phyloP scores from a whole-genome alignment of 1,284 basidiomycete genomes.

The Pyrrhoderma noxium region DNA sequence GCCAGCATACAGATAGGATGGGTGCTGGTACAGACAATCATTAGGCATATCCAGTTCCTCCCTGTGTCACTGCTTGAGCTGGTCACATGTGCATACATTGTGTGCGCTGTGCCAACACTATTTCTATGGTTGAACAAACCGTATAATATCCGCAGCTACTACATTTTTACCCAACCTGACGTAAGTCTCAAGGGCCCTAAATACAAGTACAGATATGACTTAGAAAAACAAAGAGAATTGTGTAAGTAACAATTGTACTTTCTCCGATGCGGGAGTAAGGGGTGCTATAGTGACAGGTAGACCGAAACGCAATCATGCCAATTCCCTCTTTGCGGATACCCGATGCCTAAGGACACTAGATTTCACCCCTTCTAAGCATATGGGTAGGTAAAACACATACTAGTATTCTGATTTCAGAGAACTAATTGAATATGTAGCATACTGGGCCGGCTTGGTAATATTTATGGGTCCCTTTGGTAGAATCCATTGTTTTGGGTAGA shows the following conservation, averaged over 20 bases:
- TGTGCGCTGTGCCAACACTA: not conserved
- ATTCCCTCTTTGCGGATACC: not conserved
- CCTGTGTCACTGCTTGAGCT: conserved; percentile 16
- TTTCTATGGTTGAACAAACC: not conserved
- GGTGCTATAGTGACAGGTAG: not conserved
- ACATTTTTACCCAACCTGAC: too few relatives aligned
- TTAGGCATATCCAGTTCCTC: conserved; percentile 3
- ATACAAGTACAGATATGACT: not conserved
- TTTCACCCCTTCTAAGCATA: not conserved
- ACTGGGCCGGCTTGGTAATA: too few relatives aligned
- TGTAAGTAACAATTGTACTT: too few relatives aligned
- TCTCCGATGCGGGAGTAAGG: not conserved
- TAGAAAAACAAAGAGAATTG: not conserved
- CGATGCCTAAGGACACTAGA: not conserved
- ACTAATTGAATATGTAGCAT: not conserved
- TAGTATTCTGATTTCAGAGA: not conserved
- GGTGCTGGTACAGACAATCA: not conserved
- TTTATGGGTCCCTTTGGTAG: not conserved
- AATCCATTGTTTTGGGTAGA: not conserved
- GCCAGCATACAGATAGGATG: not conserved
- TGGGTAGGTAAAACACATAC: not conserved
- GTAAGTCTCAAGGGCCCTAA: not conserved
- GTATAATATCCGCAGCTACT: not conserved
- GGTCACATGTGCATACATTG: conserved; percentile 9
- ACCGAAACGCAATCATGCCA: not conserved